Evolutionary conservation across 192 early-diverging fungal species (phyloP), one percentile per base, ranked within the genome.

Genomic region (Backusella mclennaniae): DNA sequence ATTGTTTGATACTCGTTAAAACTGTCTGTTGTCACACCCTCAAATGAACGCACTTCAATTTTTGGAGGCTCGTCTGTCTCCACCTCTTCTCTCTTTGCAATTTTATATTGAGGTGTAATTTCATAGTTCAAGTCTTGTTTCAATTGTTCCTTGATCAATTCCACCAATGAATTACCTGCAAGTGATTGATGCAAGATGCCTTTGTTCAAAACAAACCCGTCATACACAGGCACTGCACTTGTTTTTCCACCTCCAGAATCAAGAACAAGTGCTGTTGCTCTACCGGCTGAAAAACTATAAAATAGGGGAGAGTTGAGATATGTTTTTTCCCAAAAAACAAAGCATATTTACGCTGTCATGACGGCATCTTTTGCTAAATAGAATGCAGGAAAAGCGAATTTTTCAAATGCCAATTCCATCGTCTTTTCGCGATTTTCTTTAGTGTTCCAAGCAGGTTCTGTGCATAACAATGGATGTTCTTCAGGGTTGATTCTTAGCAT

Each of bases 181-280:
- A 96, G 73, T 19, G 87, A 80, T 75, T 94, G 90, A 52, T 89
- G 85, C 59, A 95, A 83, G 39, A 89, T 89, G 21, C 87, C 94
- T 84, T 98, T 97, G 78, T 95, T 96, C 49, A 99, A 81, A 19
- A 96, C 95, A 80, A 92, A 99, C 38, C 98, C 98, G 78, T 99
- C 98, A 77, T 92, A 94, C 15, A 99, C 98, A n/a, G 98, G 96
- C 4, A 96, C 93, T 7, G 92, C 96, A 75, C 95, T 97, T 1
- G 96, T 95, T 67, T 86, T 90, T 41, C 91, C 86, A 77, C 92
- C 95, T 15, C 98, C 98, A 36, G 94, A 96, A 79, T 98, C 96
- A 66, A 99, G 77, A 35, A 99, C 95, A 26, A 99, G 85, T 7
- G 93, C 96, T 21, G 94, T 96, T 41, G 94, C 87, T 56, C 89